Base-by-base conservation (phyloP, 2,329 filamentous ascomycete species). In the Arthrobotrys conoides region DNA sequence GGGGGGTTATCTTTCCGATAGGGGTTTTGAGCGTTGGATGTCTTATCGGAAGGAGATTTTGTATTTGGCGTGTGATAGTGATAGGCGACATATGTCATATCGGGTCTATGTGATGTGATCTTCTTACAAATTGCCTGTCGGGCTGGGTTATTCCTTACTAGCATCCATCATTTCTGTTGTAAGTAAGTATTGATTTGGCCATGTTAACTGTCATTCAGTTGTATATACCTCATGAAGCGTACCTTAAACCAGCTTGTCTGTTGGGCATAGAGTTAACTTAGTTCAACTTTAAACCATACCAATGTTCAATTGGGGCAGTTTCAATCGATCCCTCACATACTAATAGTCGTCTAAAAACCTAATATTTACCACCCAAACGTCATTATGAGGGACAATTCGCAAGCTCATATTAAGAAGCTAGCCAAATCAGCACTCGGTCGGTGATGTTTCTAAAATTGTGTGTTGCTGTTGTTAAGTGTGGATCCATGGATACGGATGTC, bases 1-100 rank as follows among this genome's bases (percentile, higher is more conserved):
- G 55, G 30, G 30, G 24, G 44, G 18, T 41, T 38, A 51, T 38
- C 41, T 67, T 67, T 36, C 63, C 63, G 30, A 41, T 53, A 51
- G n/a, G 44, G 27, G n/a, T n/a, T 24, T 41, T 44, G 53, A 12
- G 12, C 36, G 57, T 61, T 61, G 57, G 61, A 65, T 65, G 36
- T 65, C 61, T 65, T 65, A 65, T 48, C 61, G 61, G 30, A 22
- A 64, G 59, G 57, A 41, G 27, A 18, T 9, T 33, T 33, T 61
- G 27, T 30, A 27, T 61, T 20, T 18, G 57, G 48, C 20, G 20
- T 61, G 57, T 61, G 57, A 61, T 61, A 61, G 57, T 61, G 57
- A 61, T 61, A 61, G 57, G 57, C 36, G 36, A 61, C 41, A 27
- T 61, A 61, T 61, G 57, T 61, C 57, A 61, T 61, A 44, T 61